Base-by-base conservation (phyloP, 2,329 filamentous ascomycete genomes). In the Setomelanomma holmii region DNA sequence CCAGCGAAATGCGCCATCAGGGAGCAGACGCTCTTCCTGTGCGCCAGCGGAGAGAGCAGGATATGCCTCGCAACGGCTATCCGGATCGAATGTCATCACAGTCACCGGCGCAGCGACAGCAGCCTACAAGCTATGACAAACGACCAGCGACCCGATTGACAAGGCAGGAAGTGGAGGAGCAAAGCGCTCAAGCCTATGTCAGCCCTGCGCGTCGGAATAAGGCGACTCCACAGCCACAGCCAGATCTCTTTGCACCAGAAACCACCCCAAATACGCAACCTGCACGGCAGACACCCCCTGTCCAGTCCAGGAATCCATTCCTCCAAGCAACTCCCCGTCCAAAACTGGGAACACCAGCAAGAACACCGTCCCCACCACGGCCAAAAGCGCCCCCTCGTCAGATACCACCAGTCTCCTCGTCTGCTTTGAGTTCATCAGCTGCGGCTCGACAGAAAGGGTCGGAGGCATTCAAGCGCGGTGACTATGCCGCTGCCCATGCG, bases 401-500 rank as follows among this genome's bases (percentile, higher is more conserved):
- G 30, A 80, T 90, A 27, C 93, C 93, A 1, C 70, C 82, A 1
- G 79, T 96, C 11, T 87, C 90, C 4, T 77, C 87, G 1, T 82
- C 86, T 5, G 87, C 88, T 0, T 80, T 97, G 16, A 84, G 88
- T 58, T 85, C 85, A 4, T 96, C 91, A 8, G 88, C 89, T n/a
- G 83, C 85, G 40, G 86, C 95, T 65, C 89, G 95, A 12, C 82
- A 88, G 41, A 87, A 88, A 58, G 95, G 93, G 16, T 91, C 92
- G 8, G 88, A 89, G 46, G 90, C 96, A 60, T 98, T 96, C 78
- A 98, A 97, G 76, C 86, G 91, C 30, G 95, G 95, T 27, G 95
- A 99, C 74, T 99, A 91, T 73, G 89, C 90, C 16, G 84, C 89
- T 8, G 95, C 95, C 0, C 91, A 97, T 66, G 82, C 86, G 17